Percentiles rank a stretch among this genome's conserved stretches.
These are phyloP conservation scores for Russula foetens DNA, from an alignment of 768 basidiomycete genomes.

Conservation along the genomic window DNA sequence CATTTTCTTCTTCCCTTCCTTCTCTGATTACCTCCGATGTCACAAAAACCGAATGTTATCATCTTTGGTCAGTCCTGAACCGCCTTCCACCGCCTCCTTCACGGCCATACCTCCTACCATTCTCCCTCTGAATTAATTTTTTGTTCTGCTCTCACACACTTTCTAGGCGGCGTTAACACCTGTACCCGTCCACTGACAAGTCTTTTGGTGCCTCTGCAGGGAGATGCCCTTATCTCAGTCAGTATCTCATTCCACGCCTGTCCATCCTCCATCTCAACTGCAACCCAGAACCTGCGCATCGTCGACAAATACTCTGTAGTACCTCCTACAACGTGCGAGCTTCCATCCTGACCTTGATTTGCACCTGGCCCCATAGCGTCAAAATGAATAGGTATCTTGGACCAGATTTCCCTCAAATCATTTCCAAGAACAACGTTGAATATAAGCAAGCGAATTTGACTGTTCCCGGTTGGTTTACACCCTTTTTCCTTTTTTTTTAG, in stretches of 20 bases:
- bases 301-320: constrained; percentile 67
- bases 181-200: constrained; percentile 65
- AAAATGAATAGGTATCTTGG: constrained; percentile 58
- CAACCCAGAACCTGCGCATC: constrained; percentile 53
- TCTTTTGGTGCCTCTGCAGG: constrained; percentile 57
- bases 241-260: constrained; percentile 23
- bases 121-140: not conserved
- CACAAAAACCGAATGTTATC: constrained; percentile 54
- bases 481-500: not conserved
- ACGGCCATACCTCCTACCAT: not conserved
- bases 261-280: constrained; percentile 15
- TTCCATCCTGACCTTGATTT: constrained; percentile 21
- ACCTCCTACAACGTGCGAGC: constrained; percentile 64
- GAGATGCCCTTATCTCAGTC: constrained; percentile 66
- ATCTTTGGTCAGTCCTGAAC: constrained; percentile 55
- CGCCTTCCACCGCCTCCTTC: not conserved
- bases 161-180: constrained; percentile 71
- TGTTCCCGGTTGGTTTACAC: constrained; percentile 40
- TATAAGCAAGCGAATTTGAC: constrained; percentile 81
- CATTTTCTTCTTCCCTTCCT: constrained; percentile 2
- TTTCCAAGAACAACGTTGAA: constrained; percentile 63
- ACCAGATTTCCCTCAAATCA: constrained; percentile 58
- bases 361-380: constrained; percentile 13
- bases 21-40: constrained; percentile 26
- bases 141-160: constrained; percentile 7